Evolutionary conservation across 176 grass and related monocot genomes (phyloP), one percentile per base, ranked within the genome.

Genomic region (Aegilops speltoides): DNA sequence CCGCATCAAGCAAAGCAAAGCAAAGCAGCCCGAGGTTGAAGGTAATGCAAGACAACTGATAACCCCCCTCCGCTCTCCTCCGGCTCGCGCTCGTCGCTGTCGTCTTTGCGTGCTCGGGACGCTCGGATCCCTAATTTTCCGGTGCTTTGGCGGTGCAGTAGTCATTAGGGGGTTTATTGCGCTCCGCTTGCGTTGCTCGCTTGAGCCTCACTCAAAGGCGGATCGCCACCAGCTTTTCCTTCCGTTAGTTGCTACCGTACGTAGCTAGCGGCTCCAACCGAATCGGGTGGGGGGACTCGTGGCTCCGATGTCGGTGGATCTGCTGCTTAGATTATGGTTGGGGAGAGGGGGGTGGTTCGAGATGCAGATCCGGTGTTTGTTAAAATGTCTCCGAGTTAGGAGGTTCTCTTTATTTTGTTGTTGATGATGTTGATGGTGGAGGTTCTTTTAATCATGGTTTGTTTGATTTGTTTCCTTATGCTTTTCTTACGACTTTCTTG

Each of bases 291-390:
- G 48, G 59, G 33, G 65, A 68, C 29, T 38, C 31, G 24, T 29
- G 14, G 64, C 45, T 59, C 14, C 22, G 11, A 73, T 83, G 81
- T 91, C 89, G 85, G 89, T 56, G 85, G 46, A 22, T 80, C 59
- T 2, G 64, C 56, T 20, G 80, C 25, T 67, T 64, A 82, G 78
- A 90, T 66, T 67, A 34, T 73, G 22, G 74, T 43, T 79, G 23
- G 36, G 36, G 41, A 43, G 10, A 10, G 13, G 13, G 14, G 24
- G 48, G 1, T 37, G 79, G 22, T 38, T 45, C 77, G 15, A 75
- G 89, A 77, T 88, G 85, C 81, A 77, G 77, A 81, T 70, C 68
- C 60, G n/a, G 48, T 88, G 89, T 91, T 88, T 60, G 89, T 81
- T 88, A 34, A 84, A 88, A 88, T 81, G 77, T 91, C 89, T 32